Evolutionary conservation across 2,329 filamentous ascomycete genomes (phyloP).

Genomic region (Arthrinium phaeospermum): DNA sequence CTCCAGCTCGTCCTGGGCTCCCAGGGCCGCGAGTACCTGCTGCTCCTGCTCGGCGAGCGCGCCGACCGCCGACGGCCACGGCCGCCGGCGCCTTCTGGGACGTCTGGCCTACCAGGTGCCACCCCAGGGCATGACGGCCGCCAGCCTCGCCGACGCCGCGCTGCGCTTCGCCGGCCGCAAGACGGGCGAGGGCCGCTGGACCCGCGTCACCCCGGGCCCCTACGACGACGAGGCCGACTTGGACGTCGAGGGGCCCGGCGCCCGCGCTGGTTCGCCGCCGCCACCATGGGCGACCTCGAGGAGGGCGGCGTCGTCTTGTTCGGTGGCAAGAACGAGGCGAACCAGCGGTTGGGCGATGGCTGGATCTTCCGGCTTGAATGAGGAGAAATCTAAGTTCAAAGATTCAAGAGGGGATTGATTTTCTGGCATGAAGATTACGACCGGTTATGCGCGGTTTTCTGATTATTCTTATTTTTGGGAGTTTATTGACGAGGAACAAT

Average conservation of each 20-base stretch:
- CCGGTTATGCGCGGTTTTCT: not conserved
- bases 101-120: conserved; percentile 68
- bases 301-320: conserved; percentile 64
- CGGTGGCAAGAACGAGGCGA: conserved; percentile 61
- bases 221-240: conserved; percentile 58
- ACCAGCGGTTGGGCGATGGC: conserved; percentile 62
- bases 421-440: not conserved
- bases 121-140: conserved; percentile 58
- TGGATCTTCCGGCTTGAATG: conserved; percentile 66
- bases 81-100: conserved; percentile 60
- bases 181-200: conserved; percentile 66
- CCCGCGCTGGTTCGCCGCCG: conserved; percentile 63
- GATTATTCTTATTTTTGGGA: conserved; percentile 13
- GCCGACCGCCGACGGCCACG: conserved; percentile 55
- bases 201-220: conserved; percentile 50
- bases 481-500: conserved; percentile 18
- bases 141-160: conserved; percentile 62
- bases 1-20: conserved; percentile 63
- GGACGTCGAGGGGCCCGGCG: conserved; percentile 53
- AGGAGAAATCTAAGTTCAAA: not conserved
- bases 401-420: not conserved
- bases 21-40: conserved; percentile 65
- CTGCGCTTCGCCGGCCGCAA: conserved; percentile 57
- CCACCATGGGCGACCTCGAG: conserved; percentile 63
- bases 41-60: conserved; percentile 66